Percentiles rank a stretch among this genome's conserved stretches.
These are phyloP conservation scores for Coemansia sp. DNA, from an alignment of 192 early-diverging fungal genomes.

Conservation along the genomic window DNA sequence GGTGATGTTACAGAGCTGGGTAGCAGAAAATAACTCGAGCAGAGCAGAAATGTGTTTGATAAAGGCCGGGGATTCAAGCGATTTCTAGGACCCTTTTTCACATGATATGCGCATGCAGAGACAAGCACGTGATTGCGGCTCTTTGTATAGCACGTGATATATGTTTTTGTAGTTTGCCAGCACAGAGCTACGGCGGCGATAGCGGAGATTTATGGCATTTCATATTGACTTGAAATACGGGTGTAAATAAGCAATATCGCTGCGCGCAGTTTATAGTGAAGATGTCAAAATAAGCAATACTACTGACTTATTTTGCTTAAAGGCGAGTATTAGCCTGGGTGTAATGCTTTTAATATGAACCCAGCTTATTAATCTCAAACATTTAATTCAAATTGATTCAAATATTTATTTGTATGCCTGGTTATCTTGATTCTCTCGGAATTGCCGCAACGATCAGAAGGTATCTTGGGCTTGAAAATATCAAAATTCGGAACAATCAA, in stretches of 20 bases:
- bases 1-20: not conserved
- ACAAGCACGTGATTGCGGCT: not conserved
- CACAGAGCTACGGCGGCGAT: too few species aligned
- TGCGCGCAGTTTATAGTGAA: too few species aligned
- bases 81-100: not conserved
- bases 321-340: too few species aligned
- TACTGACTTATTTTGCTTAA: too few species aligned
- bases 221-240: too few species aligned
- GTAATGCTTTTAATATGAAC: not conserved
- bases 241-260: too few species aligned
- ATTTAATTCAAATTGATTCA: constrained; percentile 2
- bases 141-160: not conserved
- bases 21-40: not conserved
- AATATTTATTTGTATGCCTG: not conserved
- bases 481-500: not conserved
- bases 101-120: not conserved
- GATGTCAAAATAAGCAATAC: too few species aligned
- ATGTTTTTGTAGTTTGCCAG: not conserved
- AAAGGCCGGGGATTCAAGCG: not conserved
- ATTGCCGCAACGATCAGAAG: not conserved
- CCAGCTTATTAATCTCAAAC: not conserved
- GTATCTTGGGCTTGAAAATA: not conserved
- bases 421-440: not conserved
- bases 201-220: too few species aligned
- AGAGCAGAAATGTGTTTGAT: not conserved